These are phyloP conservation scores for Lachancea mirantina DNA, from an alignment of 805 yeast species.

Conservation along the genomic window DNA sequence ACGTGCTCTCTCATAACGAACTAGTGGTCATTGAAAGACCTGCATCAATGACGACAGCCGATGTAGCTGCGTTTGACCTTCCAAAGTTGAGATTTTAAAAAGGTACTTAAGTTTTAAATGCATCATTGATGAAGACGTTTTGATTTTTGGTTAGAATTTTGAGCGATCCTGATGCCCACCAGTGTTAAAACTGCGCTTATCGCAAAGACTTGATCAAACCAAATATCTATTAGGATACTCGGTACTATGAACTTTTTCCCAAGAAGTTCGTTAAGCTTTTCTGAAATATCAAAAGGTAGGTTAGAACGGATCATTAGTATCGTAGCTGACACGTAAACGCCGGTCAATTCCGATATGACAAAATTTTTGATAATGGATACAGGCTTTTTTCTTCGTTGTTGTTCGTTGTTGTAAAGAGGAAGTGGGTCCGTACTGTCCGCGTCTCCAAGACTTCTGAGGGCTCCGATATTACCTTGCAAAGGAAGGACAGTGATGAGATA, in stretches of 20 bases:
- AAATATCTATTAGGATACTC: slow-evolving; percentile 30
- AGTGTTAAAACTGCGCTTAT: slow-evolving; percentile 28
- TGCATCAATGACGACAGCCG: slow-evolving; percentile 43
- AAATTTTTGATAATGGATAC: slow-evolving; percentile 37
- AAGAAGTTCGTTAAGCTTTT: slow-evolving; percentile 28
- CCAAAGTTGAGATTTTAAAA: slow-evolving; percentile 47
- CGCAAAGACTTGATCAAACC: slow-evolving; percentile 37
- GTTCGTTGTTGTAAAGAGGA: slow-evolving; percentile 16
- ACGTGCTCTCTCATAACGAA: slow-evolving; percentile 45
- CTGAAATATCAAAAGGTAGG: slow-evolving; percentile 30
- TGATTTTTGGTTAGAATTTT: too few species aligned
- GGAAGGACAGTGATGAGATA: slow-evolving; percentile 40
- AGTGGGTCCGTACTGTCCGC: slow-evolving; percentile 12
- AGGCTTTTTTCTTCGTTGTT: slow-evolving; percentile 11
- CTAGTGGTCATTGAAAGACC: slow-evolving; percentile 76
- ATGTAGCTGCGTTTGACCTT: slow-evolving; percentile 57
- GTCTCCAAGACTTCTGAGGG: slow-evolving; percentile 22
- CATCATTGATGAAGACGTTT: too few species aligned
- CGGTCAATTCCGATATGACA: slow-evolving; percentile 33
- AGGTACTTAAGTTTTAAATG: too few species aligned
- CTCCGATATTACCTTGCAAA: slow-evolving; percentile 27
- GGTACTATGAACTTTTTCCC: slow-evolving; percentile 27
- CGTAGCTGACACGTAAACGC: slow-evolving; percentile 36
- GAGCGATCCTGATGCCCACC: slow-evolving; percentile 24
- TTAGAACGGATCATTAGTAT: slow-evolving; percentile 35